Evolutionary conservation across 106 monocot species (phyloP).

Genomic region (Allium fistulosum): DNA sequence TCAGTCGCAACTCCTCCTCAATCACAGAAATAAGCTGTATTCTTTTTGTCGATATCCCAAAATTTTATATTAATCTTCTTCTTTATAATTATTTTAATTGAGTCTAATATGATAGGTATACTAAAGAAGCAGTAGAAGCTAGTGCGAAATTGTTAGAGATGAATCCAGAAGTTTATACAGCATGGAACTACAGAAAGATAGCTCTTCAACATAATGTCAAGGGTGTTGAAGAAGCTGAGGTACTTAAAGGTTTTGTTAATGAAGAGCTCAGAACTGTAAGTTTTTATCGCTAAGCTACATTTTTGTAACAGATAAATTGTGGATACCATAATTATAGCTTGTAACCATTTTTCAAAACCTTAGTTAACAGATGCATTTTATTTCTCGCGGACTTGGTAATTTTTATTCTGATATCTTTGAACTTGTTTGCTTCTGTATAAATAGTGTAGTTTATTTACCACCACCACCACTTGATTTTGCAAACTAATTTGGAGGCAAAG

Average conservation of each 20-base stretch:
- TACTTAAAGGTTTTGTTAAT: constrained; percentile 34
- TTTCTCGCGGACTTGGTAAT: no score
- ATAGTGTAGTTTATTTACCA: no score
- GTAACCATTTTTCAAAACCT: no score
- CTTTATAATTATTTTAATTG: constrained; percentile 3
- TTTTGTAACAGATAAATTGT: no score
- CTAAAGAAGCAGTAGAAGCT: constrained; percentile 49
- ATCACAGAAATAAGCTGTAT: constrained; percentile 75
- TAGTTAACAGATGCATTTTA: no score
- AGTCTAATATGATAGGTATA: constrained; percentile 41
- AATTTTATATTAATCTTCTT: background rate
- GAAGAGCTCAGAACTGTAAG: constrained; percentile 79
- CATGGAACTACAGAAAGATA: constrained; percentile 90
- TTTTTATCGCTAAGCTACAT: background rate
- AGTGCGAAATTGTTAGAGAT: constrained; percentile 77
- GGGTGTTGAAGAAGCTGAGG: constrained; percentile 24
- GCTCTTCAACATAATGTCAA: constrained; percentile 46
- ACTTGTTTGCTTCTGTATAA: no score
- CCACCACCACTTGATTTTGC: no score
- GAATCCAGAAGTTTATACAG: constrained; percentile 80
- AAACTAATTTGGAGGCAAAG: no score
- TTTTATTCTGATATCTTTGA: no score
- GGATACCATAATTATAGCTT: no score
- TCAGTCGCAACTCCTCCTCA: constrained; percentile 64
- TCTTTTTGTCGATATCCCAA: background rate